Percentiles rank a stretch among this genome's conserved stretches.
phyloP scores from a whole-genome alignment of 1,284 basidiomycete species.

The Quambalaria eucalypti region DNA sequence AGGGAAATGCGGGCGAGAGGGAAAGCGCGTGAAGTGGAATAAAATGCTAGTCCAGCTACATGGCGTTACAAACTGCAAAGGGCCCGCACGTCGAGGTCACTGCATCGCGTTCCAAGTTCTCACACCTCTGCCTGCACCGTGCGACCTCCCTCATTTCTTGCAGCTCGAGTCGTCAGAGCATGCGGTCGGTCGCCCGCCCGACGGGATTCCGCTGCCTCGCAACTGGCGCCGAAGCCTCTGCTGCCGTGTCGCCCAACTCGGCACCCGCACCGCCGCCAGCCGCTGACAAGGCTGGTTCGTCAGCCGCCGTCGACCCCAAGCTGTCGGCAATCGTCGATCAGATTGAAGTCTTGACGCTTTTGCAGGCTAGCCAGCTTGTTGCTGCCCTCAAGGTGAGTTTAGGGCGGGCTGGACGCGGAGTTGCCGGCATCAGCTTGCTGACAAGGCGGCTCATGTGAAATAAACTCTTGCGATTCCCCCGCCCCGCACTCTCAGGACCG shows the following conservation, averaged over 20 bases:
- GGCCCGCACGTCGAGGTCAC: neutral
- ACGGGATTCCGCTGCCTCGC: neutral
- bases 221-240: neutral
- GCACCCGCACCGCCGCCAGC: conserved; percentile 5
- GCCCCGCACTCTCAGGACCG: conserved; percentile 56
- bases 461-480: too few species aligned
- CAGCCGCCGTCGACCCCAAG: conserved; percentile 51
- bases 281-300: neutral
- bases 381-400: conserved; percentile 73
- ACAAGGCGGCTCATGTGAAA: neutral
- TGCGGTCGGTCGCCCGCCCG: neutral
- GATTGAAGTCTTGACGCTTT: conserved; percentile 77
- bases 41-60: too few species aligned
- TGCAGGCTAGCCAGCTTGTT: conserved; percentile 96
- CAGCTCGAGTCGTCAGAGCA: neutral
- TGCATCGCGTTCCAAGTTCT: neutral
- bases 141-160: neutral
- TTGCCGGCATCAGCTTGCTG: neutral
- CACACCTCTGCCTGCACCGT: neutral
- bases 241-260: neutral
- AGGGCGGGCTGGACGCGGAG: too few species aligned
- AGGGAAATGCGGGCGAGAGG: too few species aligned
- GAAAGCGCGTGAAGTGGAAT: too few species aligned
- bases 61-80: too few species aligned
- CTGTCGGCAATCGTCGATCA: conserved; percentile 81